Percentiles rank a stretch among this genome's conserved stretches.
phyloP scores from a whole-genome alignment of 345 rosid species.

The Aquilaria yunnanensis region DNA sequence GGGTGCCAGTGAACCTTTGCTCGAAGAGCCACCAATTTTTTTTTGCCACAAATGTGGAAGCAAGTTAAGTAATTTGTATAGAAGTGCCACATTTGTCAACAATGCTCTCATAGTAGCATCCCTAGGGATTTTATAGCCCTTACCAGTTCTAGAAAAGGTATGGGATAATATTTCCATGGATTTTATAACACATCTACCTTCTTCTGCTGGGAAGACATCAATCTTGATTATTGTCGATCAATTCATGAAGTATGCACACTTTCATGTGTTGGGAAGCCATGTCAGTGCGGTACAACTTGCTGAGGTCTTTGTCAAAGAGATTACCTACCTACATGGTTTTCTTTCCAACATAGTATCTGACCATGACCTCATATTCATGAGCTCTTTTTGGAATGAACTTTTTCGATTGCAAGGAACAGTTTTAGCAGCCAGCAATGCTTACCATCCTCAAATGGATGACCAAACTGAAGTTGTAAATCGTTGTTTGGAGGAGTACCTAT shows the following conservation, averaged over 20 bases:
- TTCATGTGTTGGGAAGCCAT: background rate
- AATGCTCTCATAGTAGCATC: background rate
- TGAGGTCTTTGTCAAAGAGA: background rate
- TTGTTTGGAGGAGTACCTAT: background rate
- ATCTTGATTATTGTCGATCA: conserved; percentile 1
- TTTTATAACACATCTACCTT: background rate
- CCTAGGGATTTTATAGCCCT: background rate
- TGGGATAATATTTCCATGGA: conserved; percentile 1
- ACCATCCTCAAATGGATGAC: background rate
- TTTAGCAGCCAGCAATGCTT: background rate
- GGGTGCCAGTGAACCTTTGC: background rate
- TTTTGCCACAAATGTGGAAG: background rate
- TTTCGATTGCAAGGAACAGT: background rate
- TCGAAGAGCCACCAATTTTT: background rate
- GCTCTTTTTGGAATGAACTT: background rate
- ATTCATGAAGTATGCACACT: background rate
- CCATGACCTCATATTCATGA: background rate
- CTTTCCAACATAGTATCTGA: background rate
- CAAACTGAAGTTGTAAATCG: background rate
- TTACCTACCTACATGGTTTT: background rate
- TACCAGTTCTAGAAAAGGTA: background rate
- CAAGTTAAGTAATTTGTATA: background rate
- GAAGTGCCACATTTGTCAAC: background rate
- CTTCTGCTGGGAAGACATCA: background rate
- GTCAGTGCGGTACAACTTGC: background rate